Base-by-base conservation (phyloP, 73 alveolate species). In the Paramecium sonneborni region DNA sequence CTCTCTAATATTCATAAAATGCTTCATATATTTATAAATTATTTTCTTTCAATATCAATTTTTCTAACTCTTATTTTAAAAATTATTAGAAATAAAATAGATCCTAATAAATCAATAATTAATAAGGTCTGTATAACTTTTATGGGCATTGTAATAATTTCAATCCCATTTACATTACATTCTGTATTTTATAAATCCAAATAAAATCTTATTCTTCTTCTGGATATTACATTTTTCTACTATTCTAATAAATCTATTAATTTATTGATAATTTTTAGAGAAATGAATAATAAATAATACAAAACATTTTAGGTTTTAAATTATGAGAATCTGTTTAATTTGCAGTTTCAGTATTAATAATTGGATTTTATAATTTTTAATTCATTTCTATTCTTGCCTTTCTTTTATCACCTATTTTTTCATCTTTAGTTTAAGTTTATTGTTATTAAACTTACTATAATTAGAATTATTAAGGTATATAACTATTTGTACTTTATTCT, bases 301-400 rank as follows among this genome's bases (percentile, higher is more conserved):
- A 35, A 39, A 74, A 74, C 58, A 74, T 74, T 20, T 74, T 74
- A 1, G 87, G 87, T 39, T 74, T 34, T 10, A 74, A 37, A 74
- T 74, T 74, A 30, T 62, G 84, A 74, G 84, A 30, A 62, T 37
- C 87, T 37, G 56, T 20, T 7, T 34, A 12, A 39, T 34, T 34
- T 1, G 24, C 56, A 2, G 58, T 38, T n/a, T 74, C 56, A 39
- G 58, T 74, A 34, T 74, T 39, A 0, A 39, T 39, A 5, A 74
- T 39, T 14, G 87, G 87, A 39, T 37, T 39, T 18, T 74, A 34
- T 21, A 74, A 74, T 74, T 74, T 21, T 37, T 74, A 6, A 74
- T 74, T 74, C 87, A 74, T 37, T 74, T 74, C 62, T 3, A 74
- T 74, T 74, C 87, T 74, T 39, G 87, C 87, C 26, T 74, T 74